Conservation (phyloP, 1,284 basidiomycete species). For the Inonotus hispidus region DNA sequence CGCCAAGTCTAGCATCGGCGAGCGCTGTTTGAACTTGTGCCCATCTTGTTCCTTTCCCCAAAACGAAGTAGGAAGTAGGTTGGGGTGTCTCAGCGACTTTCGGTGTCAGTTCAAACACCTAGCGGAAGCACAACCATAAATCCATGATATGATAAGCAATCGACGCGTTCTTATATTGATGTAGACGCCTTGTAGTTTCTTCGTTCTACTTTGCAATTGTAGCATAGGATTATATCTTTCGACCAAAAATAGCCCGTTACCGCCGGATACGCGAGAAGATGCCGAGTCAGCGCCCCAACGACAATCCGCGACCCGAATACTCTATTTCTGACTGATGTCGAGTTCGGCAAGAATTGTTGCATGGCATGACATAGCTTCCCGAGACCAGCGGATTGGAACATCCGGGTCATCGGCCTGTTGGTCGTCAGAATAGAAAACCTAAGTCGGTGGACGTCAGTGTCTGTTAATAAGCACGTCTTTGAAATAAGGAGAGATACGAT, state of each 20-base stretch:
- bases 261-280: neutral
- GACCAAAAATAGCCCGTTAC: neutral
- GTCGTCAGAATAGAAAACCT: slow-evolving; percentile 29
- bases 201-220: too few relatives aligned
- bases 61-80: too few relatives aligned
- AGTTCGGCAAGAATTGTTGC: slow-evolving; percentile 2
- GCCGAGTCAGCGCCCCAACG: neutral
- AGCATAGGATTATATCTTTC: too few relatives aligned
- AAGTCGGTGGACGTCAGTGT: neutral
- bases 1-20: too few relatives aligned
- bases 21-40: too few relatives aligned
- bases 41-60: too few relatives aligned
- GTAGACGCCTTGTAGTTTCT: too few relatives aligned
- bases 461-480: neutral
- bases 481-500: neutral
- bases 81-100: too few relatives aligned
- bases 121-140: too few relatives aligned
- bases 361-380: slow-evolving; percentile 23
- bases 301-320: neutral
- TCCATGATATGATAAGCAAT: too few relatives aligned
- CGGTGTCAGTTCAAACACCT: too few relatives aligned
- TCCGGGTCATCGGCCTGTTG: slow-evolving; percentile 24
- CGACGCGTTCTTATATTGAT: too few relatives aligned
- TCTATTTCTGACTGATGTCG: neutral
- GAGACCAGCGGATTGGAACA: slow-evolving; percentile 26